Evolutionary conservation across 805 yeast species (phyloP), one percentile per base, ranked within the genome.

Genomic region (Ogataea polymorpha): DNA sequence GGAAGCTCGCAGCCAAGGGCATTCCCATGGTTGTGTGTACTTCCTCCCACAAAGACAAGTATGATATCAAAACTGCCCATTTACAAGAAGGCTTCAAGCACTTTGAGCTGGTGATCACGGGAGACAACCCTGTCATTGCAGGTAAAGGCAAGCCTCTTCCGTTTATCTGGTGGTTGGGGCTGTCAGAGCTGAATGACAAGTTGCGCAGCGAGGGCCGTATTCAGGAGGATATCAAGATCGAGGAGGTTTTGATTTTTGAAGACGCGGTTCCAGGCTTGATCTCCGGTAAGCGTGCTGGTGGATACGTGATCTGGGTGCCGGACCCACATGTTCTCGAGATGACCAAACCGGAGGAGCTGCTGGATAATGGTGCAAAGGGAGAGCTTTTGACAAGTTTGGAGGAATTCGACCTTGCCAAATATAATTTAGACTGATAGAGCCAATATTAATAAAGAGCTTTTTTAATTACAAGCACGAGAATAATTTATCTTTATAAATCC

Each of bases 141-240:
- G 98, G 96, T 3, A 74, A 82, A 48, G 98, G 99, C 5, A 93
- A 93, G 61, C 99, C 99, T 11, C 70, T 71, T 44, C 99, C 99
- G 2, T 95, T 90, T 59, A 89, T 93, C 48, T 93, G 96, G 95
- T 77, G 77, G 48, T 72, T 80, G 3, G 96, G 97, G 32, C 72
- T 93, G 45, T 76, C 70, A 14, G 73, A 82, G 11, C 53, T 93
- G 40, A 93, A 93, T 59, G 54, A 57, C 16, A 75, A 76, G 32
- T 32, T 49, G 11, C 71, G 80, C 37, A 53, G 58, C 10, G 60
- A 59, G 2, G 54, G 62, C 3, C 75, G 71, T 3, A 59, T 66
- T 18, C 68, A 60, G 2, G 33, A 44, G 10, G 50, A 50, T n/a
- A 83, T 91, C 45, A 55, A 60, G 40, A 84, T 91, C 4, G 80